Evolutionary conservation across 352 stramenopile genomes (phyloP).

Genomic region (Globisporangium camurandrum): DNA sequence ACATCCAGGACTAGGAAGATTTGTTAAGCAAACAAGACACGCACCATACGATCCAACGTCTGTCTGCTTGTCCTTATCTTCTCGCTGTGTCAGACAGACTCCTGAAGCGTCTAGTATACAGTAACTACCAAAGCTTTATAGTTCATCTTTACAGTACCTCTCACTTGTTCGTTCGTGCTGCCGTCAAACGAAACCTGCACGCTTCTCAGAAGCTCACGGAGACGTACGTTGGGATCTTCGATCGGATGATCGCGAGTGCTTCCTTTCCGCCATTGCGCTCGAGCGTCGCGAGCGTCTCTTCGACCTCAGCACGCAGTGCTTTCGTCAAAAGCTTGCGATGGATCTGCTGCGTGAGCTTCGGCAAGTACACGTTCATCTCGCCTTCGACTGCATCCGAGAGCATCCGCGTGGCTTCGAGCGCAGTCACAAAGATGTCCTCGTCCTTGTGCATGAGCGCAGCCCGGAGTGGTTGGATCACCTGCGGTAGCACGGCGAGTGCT

Average conservation of each 20-base stretch:
- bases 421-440: slow-evolving; percentile 64
- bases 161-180: too few species aligned
- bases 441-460: slow-evolving; percentile 58
- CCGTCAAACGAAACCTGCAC: too few species aligned
- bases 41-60: too few species aligned
- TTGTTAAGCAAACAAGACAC: too few species aligned
- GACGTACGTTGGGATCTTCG: slow-evolving; percentile 72
- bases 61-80: too few species aligned
- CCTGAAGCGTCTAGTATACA: too few species aligned
- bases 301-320: slow-evolving; percentile 36
- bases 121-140: too few species aligned
- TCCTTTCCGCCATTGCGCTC: slow-evolving; percentile 72
- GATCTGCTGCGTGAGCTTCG: slow-evolving; percentile 73
- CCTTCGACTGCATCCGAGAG: slow-evolving; percentile 56
- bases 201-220: slow-evolving; percentile 30
- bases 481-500: slow-evolving; percentile 37
- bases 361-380: slow-evolving; percentile 70
- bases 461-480: slow-evolving; percentile 54
- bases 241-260: slow-evolving; percentile 61
- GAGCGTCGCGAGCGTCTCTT: slow-evolving; percentile 55
- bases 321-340: slow-evolving; percentile 65
- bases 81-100: too few species aligned
- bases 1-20: slow-evolving; percentile 59
- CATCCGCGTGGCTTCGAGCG: slow-evolving; percentile 53
- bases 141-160: too few species aligned